Base-by-base conservation (phyloP, 441 rosid species). In the Pelargonium myrrhifolium region DNA sequence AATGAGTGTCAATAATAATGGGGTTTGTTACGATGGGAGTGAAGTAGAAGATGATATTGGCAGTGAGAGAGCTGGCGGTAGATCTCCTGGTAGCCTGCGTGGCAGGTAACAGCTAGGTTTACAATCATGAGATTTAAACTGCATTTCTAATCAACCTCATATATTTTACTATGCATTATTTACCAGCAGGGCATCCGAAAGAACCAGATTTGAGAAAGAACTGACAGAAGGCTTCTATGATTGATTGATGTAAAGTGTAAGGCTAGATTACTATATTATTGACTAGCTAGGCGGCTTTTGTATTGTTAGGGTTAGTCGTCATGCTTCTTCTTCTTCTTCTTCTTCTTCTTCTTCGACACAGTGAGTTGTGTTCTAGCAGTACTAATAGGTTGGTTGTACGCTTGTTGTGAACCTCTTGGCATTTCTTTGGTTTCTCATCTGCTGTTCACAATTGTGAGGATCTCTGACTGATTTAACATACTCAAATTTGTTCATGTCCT, bases 1-100 rank as follows among this genome's bases (percentile, higher is more conserved):
- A 78, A 71, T 91, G 67, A 94, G 99, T 72, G 86, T 89, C 71
- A 86, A 84, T 77, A 89, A 87, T 66, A 89, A 84, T 43, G 92
- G 92, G 45, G 69, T 78, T 31, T 87, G 81, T 76, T 69, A 82
- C 71, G 89, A 93, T 20, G 86, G 77, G 63, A 79, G 69, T 14
- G 96, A 87, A 73, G 66, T 80, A 22, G 96, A 85, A 77, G 89
- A 91, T 20, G 90, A 87, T 8, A 74, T 81, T 51, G 86, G 81
- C 62, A 84, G 77, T 14, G 96, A 89, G 71, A 80, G 92, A 82
- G 24, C 24, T 55, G 59, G 59, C 59, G 18, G 59, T 21, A 53
- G 20, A n/a, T 53, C 59, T 53, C 59, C 59, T 17, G 59, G 22
- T 18, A 53, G 59, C 59, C 6, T 53, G 22, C 59, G 22, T 9